Evolutionary conservation across 1,284 basidiomycete species (phyloP).

Genomic region (Fomitopsis palustris): DNA sequence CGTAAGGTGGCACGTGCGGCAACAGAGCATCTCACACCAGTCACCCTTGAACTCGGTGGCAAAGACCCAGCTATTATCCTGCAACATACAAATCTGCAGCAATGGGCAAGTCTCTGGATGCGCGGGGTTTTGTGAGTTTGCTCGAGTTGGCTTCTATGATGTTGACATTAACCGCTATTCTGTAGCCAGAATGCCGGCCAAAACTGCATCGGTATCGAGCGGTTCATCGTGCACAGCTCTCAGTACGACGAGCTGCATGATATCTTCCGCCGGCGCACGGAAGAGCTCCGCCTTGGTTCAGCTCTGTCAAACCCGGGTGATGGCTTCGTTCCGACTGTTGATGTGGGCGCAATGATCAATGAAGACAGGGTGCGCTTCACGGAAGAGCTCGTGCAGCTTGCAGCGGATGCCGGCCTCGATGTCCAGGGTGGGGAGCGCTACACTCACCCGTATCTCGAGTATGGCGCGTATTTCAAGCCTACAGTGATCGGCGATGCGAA

Average conservation of each 20-base stretch:
- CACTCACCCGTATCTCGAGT: slow-evolving; percentile 59
- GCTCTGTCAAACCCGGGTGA: slow-evolving; percentile 60
- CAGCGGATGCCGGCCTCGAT: slow-evolving; percentile 70
- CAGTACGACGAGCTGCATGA: slow-evolving; percentile 75
- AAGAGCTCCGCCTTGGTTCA: slow-evolving; percentile 68
- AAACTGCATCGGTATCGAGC: slow-evolving; percentile 96
- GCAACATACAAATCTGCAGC: slow-evolving; percentile 66
- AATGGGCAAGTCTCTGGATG: slow-evolving; percentile 76
- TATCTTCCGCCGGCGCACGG: slow-evolving; percentile 59
- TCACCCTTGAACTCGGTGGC: slow-evolving; percentile 88
- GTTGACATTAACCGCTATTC: background rate
- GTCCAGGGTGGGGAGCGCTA: slow-evolving; percentile 64
- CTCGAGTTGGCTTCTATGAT: background rate
- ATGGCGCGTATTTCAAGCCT: slow-evolving; percentile 82
- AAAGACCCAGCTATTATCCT: slow-evolving; percentile 80
- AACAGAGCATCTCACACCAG: slow-evolving; percentile 82
- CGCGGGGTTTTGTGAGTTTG: slow-evolving; percentile 80
- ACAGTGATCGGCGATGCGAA: slow-evolving; percentile 85
- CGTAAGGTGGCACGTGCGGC: slow-evolving; percentile 83
- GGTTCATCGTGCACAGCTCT: slow-evolving; percentile 79
- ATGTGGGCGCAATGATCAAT: slow-evolving; percentile 82
- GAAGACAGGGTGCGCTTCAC: slow-evolving; percentile 21
- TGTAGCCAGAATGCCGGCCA: slow-evolving; percentile 87
- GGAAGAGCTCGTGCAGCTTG: slow-evolving; percentile 70
- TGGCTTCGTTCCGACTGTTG: slow-evolving; percentile 67